These are phyloP conservation scores for Fagopyrum tataricum DNA, from an alignment of 148 eudicot genomes.

Conservation along the genomic window DNA sequence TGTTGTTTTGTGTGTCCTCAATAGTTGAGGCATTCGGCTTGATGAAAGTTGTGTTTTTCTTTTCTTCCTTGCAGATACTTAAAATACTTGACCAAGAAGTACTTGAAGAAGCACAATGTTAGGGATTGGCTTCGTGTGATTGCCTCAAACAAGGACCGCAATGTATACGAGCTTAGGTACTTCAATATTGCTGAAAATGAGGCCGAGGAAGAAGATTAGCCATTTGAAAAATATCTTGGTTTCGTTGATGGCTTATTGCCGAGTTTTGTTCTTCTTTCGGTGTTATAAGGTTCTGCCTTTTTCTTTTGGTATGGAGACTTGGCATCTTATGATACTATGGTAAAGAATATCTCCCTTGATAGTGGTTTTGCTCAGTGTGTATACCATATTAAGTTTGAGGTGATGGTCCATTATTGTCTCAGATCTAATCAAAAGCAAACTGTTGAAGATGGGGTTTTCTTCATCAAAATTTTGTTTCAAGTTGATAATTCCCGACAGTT, in stretches of 20 bases:
- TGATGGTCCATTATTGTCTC: neutral
- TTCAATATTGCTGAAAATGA: constrained; percentile 87
- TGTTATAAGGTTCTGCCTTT: neutral
- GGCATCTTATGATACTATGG: neutral
- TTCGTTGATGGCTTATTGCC: neutral
- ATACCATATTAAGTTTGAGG: too few species aligned
- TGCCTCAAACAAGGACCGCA: constrained; percentile 72
- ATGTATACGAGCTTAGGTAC: constrained; percentile 66
- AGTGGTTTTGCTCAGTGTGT: neutral
- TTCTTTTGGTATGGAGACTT: neutral
- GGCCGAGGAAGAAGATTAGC: constrained; percentile 58
- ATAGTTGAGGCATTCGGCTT: neutral
- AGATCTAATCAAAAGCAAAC: neutral
- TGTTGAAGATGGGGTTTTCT: neutral
- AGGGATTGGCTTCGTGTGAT: constrained; percentile 84
- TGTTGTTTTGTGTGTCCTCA: neutral
- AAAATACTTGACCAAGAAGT: constrained; percentile 80
- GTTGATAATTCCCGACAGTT: neutral
- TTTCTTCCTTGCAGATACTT: constrained; percentile 35
- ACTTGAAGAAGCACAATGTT: constrained; percentile 76
- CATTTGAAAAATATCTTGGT: neutral
- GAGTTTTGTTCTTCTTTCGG: neutral
- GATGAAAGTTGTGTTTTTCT: neutral
- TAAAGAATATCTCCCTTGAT: neutral
- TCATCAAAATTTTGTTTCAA: neutral